Conservation (phyloP, 345 rosid genomes). For the Moricandia arvensis region DNA sequence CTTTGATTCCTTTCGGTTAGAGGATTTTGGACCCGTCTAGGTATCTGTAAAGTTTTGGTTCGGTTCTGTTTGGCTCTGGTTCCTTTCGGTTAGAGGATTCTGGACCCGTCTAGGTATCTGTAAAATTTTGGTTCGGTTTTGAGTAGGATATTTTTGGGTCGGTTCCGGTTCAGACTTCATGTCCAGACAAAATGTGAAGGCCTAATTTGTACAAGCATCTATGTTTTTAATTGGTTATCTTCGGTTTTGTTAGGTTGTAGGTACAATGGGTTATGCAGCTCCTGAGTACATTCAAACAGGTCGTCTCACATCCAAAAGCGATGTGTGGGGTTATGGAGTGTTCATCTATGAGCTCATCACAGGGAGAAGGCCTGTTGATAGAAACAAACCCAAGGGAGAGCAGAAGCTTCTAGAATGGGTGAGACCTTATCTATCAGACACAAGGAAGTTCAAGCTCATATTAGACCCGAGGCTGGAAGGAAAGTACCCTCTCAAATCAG, state of each 20-base stretch:
- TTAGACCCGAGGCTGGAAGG: conserved; percentile 73
- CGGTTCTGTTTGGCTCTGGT: no score
- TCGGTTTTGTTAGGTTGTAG: conserved; percentile 61
- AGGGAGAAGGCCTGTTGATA: conserved; percentile 77
- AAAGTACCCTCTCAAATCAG: conserved; percentile 49
- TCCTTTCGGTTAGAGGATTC: no score
- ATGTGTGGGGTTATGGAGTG: conserved; percentile 94
- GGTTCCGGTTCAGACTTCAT: no score
- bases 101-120: no score
- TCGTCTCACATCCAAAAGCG: conserved; percentile 80
- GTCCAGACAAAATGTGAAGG: no score
- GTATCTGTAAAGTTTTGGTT: neutral
- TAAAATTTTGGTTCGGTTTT: no score
- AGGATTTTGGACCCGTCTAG: neutral
- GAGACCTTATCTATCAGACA: conserved; percentile 48
- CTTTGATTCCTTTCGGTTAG: neutral
- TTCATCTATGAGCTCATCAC: conserved; percentile 88
- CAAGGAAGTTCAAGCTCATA: conserved; percentile 53
- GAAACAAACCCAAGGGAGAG: conserved; percentile 73
- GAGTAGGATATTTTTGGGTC: no score
- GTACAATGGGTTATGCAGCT: conserved; percentile 92
- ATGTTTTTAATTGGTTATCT: neutral
- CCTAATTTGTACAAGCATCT: no score
- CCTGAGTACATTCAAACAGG: conserved; percentile 88
- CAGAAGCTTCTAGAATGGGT: conserved; percentile 53